Percentiles rank a stretch among this genome's conserved stretches.
Evolutionary conservation across 2,329 filamentous ascomycete genomes (phyloP).

Genomic region (Sodiomyces alkalinus): DNA sequence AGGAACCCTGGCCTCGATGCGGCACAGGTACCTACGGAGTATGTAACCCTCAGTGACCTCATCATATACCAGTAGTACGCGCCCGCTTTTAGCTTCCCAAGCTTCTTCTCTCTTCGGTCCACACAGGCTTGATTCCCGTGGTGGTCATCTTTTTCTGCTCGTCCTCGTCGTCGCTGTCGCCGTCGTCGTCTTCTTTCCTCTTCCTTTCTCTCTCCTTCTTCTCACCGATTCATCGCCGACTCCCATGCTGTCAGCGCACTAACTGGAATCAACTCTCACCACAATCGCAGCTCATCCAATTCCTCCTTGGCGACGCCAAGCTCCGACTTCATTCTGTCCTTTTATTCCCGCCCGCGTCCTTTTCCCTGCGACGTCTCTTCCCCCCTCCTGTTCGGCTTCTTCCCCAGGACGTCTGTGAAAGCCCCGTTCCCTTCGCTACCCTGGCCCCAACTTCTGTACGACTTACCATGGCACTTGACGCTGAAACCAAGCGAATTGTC

Average conservation of each 20-base stretch:
- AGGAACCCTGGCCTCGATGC: too few species aligned
- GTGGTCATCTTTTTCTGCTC: slow-evolving; percentile 8
- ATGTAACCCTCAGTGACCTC: too few species aligned
- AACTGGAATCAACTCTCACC: too few species aligned
- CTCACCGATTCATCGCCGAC: too few species aligned
- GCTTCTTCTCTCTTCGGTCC: background rate
- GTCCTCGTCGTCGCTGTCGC: too few species aligned
- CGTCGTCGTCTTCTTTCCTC: too few species aligned
- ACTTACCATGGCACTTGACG: slow-evolving; percentile 44
- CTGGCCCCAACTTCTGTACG: slow-evolving; percentile 36
- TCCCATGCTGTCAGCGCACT: too few species aligned
- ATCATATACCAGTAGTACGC: too few species aligned
- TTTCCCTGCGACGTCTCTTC: slow-evolving; percentile 19
- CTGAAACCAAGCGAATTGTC: slow-evolving; percentile 67
- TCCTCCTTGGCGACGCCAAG: slow-evolving; percentile 34
- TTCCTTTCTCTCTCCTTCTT: too few species aligned
- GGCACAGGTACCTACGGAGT: too few species aligned
- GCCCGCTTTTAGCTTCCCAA: background rate
- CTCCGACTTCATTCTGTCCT: slow-evolving; percentile 19
- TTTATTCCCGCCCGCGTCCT: slow-evolving; percentile 9
- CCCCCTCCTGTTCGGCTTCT: slow-evolving; percentile 26
- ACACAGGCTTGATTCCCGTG: slow-evolving; percentile 1
- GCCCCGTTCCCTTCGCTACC: slow-evolving; percentile 37
- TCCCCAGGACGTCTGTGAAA: slow-evolving; percentile 35
- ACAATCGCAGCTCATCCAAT: slow-evolving; percentile 30